Evolutionary conservation across 192 early-diverging fungal genomes (phyloP).

Genomic region (Coemansia sp.): DNA sequence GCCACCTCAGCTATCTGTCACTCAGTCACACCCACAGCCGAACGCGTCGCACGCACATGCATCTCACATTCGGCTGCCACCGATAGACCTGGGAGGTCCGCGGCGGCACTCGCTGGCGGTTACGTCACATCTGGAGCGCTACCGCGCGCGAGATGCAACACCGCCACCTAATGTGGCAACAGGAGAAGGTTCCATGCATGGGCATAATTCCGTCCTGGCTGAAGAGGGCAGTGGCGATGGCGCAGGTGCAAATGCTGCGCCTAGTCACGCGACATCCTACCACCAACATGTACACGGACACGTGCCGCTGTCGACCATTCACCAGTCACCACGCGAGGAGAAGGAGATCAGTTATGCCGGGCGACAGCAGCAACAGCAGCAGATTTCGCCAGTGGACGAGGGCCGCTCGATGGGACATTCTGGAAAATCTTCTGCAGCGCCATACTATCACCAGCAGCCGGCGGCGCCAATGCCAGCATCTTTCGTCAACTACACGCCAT

Average conservation of each 20-base stretch:
- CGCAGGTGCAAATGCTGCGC: slow-evolving; percentile 4
- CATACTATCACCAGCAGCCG: not conserved
- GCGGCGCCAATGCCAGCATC: slow-evolving; percentile 16
- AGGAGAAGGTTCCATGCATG: not conserved
- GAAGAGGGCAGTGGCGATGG: not conserved
- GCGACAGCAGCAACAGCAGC: slow-evolving; percentile 9
- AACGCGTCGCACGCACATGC: slow-evolving; percentile 3
- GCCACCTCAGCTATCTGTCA: slow-evolving; percentile 6
- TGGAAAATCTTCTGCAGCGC: not conserved
- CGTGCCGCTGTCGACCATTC: slow-evolving; percentile 3
- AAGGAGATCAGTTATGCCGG: not conserved
- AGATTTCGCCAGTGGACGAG: slow-evolving; percentile 31
- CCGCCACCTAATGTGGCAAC: slow-evolving; percentile 16
- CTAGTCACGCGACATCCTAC: slow-evolving; percentile 2
- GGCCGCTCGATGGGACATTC: slow-evolving; percentile 4
- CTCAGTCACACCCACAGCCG: slow-evolving; percentile 4
- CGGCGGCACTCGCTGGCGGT: slow-evolving; percentile 52
- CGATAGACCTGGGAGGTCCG: slow-evolving; percentile 38
- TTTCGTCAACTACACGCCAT: slow-evolving; percentile 26
- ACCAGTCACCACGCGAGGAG: not conserved
- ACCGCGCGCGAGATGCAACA: slow-evolving; percentile 36
- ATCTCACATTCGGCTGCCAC: slow-evolving; percentile 33
- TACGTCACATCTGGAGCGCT: slow-evolving; percentile 51
- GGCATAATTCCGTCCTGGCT: not conserved
- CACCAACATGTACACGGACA: not conserved